A percentile compares a stretch with the other conserved stretches of the same genome.
These are phyloP conservation scores for Spizellomyces sp. DNA, from an alignment of 192 early-diverging fungal genomes.

Conservation along the genomic window DNA sequence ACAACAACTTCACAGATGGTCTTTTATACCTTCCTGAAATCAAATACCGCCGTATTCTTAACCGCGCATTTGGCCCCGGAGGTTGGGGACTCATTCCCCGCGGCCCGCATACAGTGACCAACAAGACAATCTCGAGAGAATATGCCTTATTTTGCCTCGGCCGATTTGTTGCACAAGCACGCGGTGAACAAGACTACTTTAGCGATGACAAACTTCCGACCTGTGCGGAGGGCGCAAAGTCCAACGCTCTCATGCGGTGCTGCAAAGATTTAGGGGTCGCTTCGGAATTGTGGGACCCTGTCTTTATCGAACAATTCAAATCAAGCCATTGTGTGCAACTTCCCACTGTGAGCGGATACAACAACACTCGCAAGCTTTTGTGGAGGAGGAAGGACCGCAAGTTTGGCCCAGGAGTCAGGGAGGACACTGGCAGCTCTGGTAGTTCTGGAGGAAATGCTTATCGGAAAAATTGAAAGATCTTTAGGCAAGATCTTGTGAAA, in stretches of 20 bases:
- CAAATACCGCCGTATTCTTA: constrained; percentile 94
- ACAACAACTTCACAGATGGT: constrained; percentile 65
- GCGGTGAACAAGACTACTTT: constrained; percentile 94
- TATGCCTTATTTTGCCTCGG: constrained; percentile 88
- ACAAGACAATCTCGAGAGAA: constrained; percentile 83
- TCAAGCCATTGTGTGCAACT: constrained; percentile 76
- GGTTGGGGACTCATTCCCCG: constrained; percentile 70
- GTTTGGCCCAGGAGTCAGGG: constrained; percentile 66
- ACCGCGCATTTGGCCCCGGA: constrained; percentile 92
- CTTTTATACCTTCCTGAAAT: constrained; percentile 94
- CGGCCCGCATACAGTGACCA: constrained; percentile 80
- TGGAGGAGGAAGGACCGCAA: constrained; percentile 81
- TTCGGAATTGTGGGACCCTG: constrained; percentile 93
- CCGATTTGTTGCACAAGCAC: constrained; percentile 88
- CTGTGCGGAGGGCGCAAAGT: constrained; percentile 84
- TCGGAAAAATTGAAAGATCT: too few species aligned
- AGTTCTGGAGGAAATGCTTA: not conserved
- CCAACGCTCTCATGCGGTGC: constrained; percentile 93
- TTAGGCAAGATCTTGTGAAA: too few species aligned
- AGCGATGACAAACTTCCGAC: constrained; percentile 74
- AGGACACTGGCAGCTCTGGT: constrained; percentile 15
- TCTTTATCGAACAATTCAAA: constrained; percentile 86
- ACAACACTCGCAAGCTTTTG: constrained; percentile 75
- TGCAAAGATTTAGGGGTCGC: constrained; percentile 85
- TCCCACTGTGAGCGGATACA: constrained; percentile 73